Conservation (phyloP, 805 yeast genomes). For the Kuraishia capsulata region DNA sequence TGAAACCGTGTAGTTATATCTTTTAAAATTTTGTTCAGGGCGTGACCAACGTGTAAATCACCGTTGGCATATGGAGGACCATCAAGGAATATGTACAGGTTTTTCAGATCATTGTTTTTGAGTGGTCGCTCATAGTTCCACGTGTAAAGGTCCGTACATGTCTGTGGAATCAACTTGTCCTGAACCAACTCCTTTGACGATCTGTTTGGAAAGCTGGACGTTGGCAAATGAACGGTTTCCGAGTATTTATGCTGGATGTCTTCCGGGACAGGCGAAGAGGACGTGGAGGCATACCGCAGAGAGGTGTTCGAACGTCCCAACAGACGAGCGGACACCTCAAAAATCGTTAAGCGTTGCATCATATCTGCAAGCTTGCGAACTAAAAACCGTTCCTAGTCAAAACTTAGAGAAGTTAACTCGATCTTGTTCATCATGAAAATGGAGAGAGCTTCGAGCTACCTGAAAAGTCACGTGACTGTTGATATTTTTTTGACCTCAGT, state of each 20-base stretch:
- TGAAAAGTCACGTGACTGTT: too few species aligned
- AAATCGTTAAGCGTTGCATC: too few species aligned
- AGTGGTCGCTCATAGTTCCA: slow-evolving; percentile 39
- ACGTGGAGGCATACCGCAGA: too few species aligned
- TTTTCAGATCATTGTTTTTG: slow-evolving; percentile 17
- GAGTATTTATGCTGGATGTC: slow-evolving; percentile 28
- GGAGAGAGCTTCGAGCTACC: too few species aligned
- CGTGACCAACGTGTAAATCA: slow-evolving; percentile 84
- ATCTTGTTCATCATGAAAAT: too few species aligned
- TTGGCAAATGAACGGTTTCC: slow-evolving; percentile 54
- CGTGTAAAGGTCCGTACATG: slow-evolving; percentile 52
- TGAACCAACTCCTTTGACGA: slow-evolving; percentile 36
- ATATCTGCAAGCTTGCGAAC: too few species aligned
- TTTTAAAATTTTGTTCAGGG: slow-evolving; percentile 80
- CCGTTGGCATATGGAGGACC: slow-evolving; percentile 99
- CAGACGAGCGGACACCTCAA: too few species aligned
- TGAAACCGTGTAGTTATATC: slow-evolving; percentile 76
- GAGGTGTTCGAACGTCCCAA: too few species aligned
- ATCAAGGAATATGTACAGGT: slow-evolving; percentile 71
- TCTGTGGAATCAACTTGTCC: slow-evolving; percentile 35
- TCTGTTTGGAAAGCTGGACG: slow-evolving; percentile 57
- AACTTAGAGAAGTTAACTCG: too few species aligned
- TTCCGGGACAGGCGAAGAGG: too few species aligned
- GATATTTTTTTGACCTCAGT: too few species aligned
- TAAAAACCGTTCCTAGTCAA: too few species aligned